Evolutionary conservation across 352 stramenopile genomes (phyloP).

Genomic region (Phytopythium litorale): DNA sequence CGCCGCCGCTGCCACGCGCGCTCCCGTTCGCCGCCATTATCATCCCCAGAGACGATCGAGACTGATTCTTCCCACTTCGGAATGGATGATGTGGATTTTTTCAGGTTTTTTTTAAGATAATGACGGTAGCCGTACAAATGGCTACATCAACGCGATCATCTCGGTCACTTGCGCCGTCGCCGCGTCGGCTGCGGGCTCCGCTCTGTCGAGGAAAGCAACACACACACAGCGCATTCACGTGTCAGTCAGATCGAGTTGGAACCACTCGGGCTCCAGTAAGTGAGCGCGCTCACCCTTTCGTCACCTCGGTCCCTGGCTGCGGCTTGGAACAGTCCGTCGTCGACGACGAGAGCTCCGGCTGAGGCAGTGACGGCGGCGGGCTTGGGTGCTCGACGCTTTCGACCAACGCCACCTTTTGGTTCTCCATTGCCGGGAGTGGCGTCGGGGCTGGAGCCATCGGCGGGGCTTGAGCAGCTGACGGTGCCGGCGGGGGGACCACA

Average conservation of each 20-base stretch:
- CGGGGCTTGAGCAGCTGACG: slow-evolving; percentile 4
- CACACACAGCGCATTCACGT: too few species aligned
- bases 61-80: too few species aligned
- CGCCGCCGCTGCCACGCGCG: neutral
- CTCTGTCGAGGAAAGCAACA: slow-evolving; percentile 5
- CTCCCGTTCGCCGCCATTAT: neutral
- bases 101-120: neutral
- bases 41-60: too few species aligned
- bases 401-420: slow-evolving; percentile 25
- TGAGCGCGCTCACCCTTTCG: slow-evolving; percentile 19
- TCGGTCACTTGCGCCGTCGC: slow-evolving; percentile 25
- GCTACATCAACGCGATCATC: slow-evolving; percentile 30
- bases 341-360: slow-evolving; percentile 5
- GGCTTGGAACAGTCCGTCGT: slow-evolving; percentile 16
- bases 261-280: neutral
- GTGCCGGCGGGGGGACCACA: slow-evolving; percentile 14
- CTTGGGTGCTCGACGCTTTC: slow-evolving; percentile 26
- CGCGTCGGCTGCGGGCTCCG: slow-evolving; percentile 12
- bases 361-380: slow-evolving; percentile 10
- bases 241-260: slow-evolving; percentile 4
- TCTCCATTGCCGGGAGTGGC: neutral
- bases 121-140: neutral
- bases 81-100: neutral
- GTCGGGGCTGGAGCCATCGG: slow-evolving; percentile 2
- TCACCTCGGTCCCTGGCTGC: neutral